Conservation (phyloP, 768 basidiomycete genomes). For the Mycena amicta region DNA sequence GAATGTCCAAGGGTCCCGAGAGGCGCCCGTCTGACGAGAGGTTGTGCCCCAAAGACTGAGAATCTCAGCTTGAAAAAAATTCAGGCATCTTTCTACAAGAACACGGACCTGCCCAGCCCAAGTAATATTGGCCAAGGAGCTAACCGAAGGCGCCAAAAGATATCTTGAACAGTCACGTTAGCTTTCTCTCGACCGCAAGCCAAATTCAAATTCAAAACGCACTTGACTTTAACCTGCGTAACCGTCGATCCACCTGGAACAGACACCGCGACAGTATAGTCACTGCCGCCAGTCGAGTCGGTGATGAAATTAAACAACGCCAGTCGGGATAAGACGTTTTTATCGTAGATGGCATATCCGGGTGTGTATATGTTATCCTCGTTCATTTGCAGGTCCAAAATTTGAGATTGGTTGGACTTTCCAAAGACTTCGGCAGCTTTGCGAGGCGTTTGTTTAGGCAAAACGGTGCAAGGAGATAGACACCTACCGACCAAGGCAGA, state of each 20-base stretch:
- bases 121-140: slow-evolving; percentile 57
- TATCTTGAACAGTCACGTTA: slow-evolving; percentile 42
- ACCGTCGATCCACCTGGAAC: slow-evolving; percentile 42
- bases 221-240: slow-evolving; percentile 45
- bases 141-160: slow-evolving; percentile 47
- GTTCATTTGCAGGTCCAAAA: slow-evolving; percentile 52
- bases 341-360: slow-evolving; percentile 58
- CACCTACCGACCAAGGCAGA: slow-evolving; percentile 43
- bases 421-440: slow-evolving; percentile 54
- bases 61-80: too few relatives aligned
- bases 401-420: slow-evolving; percentile 46
- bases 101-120: slow-evolving; percentile 64
- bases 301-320: slow-evolving; percentile 58
- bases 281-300: slow-evolving; percentile 45
- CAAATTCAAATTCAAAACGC: slow-evolving; percentile 22
- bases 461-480: slow-evolving; percentile 40
- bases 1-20: slow-evolving; percentile 17
- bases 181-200: neutral
- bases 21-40: slow-evolving; percentile 31
- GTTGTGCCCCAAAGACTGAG: slow-evolving; percentile 23
- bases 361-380: slow-evolving; percentile 46
- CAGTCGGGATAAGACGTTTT: slow-evolving; percentile 48
- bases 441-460: slow-evolving; percentile 38
- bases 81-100: too few relatives aligned
- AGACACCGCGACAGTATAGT: slow-evolving; percentile 37